phyloP scores from a whole-genome alignment of 768 basidiomycete genomes.

The Daedaleopsis nitida region DNA sequence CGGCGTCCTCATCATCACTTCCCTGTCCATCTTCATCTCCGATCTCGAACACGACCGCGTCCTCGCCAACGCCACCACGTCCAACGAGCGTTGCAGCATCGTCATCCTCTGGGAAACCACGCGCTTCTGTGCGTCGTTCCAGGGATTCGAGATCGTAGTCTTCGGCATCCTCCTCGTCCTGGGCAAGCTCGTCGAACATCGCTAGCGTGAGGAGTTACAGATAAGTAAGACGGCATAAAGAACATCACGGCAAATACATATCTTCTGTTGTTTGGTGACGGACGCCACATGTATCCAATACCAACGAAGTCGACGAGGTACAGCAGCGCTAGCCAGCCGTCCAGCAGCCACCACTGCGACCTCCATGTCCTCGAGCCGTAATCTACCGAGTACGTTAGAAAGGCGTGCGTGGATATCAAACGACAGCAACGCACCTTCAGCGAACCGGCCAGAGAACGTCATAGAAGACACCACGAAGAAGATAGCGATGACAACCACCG shows the following conservation, averaged over 20 bases:
- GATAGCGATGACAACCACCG: conserved; percentile 77
- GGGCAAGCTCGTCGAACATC: conserved; percentile 96
- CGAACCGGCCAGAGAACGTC: conserved; percentile 87
- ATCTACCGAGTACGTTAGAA: conserved; percentile 47
- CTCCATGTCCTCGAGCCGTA: conserved; percentile 92
- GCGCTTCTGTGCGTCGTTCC: conserved; percentile 50
- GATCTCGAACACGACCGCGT: conserved; percentile 87
- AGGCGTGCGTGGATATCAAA: neutral
- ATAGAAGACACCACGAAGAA: conserved; percentile 95
- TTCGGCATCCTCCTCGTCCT: conserved; percentile 92
- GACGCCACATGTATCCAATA: conserved; percentile 93
- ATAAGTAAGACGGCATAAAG: neutral
- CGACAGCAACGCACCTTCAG: conserved; percentile 64
- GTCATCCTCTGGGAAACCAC: conserved; percentile 53
- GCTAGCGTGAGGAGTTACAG: conserved; percentile 64
- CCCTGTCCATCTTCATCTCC: conserved; percentile 75
- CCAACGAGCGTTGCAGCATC: conserved; percentile 76
- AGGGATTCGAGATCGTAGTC: conserved; percentile 87
- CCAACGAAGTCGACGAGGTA: conserved; percentile 80
- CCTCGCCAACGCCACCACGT: conserved; percentile 51
- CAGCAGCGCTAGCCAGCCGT: conserved; percentile 90
- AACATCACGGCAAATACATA: conserved; percentile 41
- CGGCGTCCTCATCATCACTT: conserved; percentile 61
- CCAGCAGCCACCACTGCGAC: conserved; percentile 93
- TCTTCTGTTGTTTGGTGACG: conserved; percentile 87